Conservation (phyloP, 805 yeast genomes). For the Starmerella cellae region DNA sequence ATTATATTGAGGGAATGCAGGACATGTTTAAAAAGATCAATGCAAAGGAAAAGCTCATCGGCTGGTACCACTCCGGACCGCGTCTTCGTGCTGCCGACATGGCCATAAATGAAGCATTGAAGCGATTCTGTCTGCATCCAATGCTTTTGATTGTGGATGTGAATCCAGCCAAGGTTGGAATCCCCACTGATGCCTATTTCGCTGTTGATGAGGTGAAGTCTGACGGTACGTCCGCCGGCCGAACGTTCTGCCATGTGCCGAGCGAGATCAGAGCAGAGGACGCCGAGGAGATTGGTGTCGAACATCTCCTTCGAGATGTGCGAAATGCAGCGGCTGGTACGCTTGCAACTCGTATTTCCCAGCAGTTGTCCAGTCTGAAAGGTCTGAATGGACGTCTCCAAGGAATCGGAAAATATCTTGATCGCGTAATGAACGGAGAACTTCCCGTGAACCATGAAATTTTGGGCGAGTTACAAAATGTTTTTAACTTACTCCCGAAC, state of each 20-base stretch:
- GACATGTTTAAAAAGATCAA: constrained; percentile 96
- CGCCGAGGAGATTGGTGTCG: constrained; percentile 98
- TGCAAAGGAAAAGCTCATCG: constrained; percentile 89
- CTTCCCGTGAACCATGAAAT: constrained; percentile 84
- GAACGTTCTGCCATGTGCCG: constrained; percentile 86
- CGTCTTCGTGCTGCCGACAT: constrained; percentile 77
- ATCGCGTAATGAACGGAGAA: constrained; percentile 53
- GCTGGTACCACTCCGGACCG: constrained; percentile 99
- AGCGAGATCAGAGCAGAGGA: constrained; percentile 92
- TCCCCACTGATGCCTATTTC: constrained; percentile 89
- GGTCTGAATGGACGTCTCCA: constrained; percentile 69
- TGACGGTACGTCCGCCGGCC: constrained; percentile 86
- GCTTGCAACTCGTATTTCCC: constrained; percentile 71
- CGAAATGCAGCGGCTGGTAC: constrained; percentile 95
- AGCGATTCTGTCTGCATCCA: constrained; percentile 68
- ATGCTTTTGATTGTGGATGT: constrained; percentile 83
- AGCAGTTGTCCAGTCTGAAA: constrained; percentile 74
- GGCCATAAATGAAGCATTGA: constrained; percentile 81
- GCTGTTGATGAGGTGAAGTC: constrained; percentile 92
- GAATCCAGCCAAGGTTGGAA: constrained; percentile 67
- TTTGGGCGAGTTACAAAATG: constrained; percentile 84
- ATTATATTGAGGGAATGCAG: constrained; percentile 88
- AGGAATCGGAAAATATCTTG: constrained; percentile 66
- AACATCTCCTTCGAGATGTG: constrained; percentile 83
- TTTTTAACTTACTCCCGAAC: constrained; percentile 85